Evolutionary conservation across 2,329 filamentous ascomycete genomes (phyloP), one percentile per base, ranked within the genome.

Genomic region (Apiospora saccharicola): DNA sequence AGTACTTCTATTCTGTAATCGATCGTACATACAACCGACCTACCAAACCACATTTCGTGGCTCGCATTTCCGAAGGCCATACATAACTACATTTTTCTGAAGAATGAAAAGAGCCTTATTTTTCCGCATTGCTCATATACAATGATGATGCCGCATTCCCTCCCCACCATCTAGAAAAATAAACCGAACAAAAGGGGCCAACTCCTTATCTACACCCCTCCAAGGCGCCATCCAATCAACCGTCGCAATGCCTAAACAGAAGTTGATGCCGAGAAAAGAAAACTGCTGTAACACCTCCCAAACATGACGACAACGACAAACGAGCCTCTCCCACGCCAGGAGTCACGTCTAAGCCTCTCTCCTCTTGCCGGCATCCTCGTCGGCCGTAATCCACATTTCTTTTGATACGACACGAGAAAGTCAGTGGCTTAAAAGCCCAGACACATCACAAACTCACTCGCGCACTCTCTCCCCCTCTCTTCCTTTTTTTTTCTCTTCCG

Each of bases 181-280:
- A 37, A n/a, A 12, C 19, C 7, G 8, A 64, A 34, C 30, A 64
- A 64, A 64, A 64, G 57, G 57, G 57, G 57, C 22, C 57, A 64
- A 64, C 57, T 41, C 57, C 57, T n/a, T n/a, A 64, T 64, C 57
- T 64, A 64, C 30, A 64, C 30, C 57, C 34, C 34, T 22, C 13
- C 57, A 22, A 64, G 57, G 57, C 57, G 57, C 57, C 57, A 64
- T 64, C 57, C 57, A 64, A 64, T 41, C 57, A 41, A 64, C 57
- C 57, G 57, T 64, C 57, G 57, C 57, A 64, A 64, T 64, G 34
- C 57, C 57, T 64, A 64, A 64, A 41, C 41, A 12, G 34, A 64
- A 41, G 34, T 64, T 64, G 57, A 64, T 64, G 57, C 57, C 57
- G 57, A 64, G 57, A 64, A 64, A 64, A 64, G 16, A 14, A 64